Evolutionary conservation across 1,139 yeast species (phyloP), one percentile per base, ranked within the genome.

Genomic region (Geotrichum reessii): DNA sequence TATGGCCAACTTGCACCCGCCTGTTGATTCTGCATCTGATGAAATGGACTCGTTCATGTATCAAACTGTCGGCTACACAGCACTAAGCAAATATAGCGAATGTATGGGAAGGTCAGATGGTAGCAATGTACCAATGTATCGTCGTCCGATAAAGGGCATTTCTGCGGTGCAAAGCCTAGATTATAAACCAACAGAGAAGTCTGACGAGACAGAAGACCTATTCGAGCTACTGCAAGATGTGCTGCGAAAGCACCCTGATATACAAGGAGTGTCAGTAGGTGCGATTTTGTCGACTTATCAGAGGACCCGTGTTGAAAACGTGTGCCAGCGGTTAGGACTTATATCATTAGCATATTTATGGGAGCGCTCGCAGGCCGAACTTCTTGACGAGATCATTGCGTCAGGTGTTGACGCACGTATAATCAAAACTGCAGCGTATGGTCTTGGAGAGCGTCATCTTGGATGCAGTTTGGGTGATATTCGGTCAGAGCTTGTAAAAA

Each of bases 11-110:
- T 73, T 93, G 61, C 83, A 84, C 67, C 99, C 99, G 1, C 76
- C 77, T 8, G 73, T 72, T 21, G 64, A 68, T 17, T 81, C 80
- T 64, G 62, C 57, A 14, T 61, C 65, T 14, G 79, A 76, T 56
- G 99, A 93, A 71, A 76, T 93, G 60, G 97, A 93, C 72, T 88
- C 97, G 58, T 93, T 87, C 71, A 93, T 93, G 99, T 93, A 89
- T 72, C 99, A 93, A 72, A 93, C 99, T 0, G 99, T 93, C n/a
- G 99, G 99, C 0, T 95, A 87, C 71, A 90, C 87, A 64, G 82
- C 89, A 3, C 78, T 93, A 4, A 79, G 81, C 0, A 73, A 76
- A 59, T 90, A 91, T 67, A 76, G 81, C 1, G 78, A 85, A 62
- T 88, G 96, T 66, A 74, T 88, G 51, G 59, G 56, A 8, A n/a